Percentiles rank a stretch among this genome's conserved stretches.
phyloP scores from a whole-genome alignment of 2,329 filamentous ascomycete genomes.

The Penicillium sp. region DNA sequence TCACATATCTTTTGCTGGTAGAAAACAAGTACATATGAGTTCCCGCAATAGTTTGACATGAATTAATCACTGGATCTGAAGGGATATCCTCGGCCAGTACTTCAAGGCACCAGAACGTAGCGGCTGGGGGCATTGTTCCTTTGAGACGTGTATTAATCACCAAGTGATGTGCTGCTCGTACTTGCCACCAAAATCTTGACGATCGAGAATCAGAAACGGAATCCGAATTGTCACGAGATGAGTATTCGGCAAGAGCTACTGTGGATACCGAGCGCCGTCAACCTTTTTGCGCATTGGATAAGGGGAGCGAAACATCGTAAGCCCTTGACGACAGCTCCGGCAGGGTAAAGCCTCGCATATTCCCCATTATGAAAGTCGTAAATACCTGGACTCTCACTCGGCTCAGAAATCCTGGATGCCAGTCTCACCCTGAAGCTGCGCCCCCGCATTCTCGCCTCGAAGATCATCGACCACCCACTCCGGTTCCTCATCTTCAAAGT shows the following conservation, averaged over 20 bases:
- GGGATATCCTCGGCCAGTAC: neutral
- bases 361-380: neutral
- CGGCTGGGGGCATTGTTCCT: neutral
- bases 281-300: neutral
- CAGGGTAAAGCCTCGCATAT: neutral
- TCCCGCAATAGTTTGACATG: neutral
- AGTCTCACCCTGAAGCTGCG: constrained; percentile 58
- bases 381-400: neutral
- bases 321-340: neutral
- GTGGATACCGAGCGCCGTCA: neutral
- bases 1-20: neutral
- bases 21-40: neutral
- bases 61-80: neutral
- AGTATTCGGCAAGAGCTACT: neutral
- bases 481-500: constrained; percentile 78
- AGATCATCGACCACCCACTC: constrained; percentile 58
- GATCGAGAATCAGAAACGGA: neutral
- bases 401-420: constrained; percentile 70
- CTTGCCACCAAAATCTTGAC: neutral
- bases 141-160: neutral
- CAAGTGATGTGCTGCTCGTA: neutral
- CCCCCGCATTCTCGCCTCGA: constrained; percentile 31
- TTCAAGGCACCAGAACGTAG: neutral
- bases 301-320: neutral
- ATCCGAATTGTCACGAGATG: neutral